Percentiles rank a stretch among this genome's conserved stretches.
phyloP scores from a whole-genome alignment of 2,329 filamentous ascomycete species.

The Lasiodiplodia theobromae region DNA sequence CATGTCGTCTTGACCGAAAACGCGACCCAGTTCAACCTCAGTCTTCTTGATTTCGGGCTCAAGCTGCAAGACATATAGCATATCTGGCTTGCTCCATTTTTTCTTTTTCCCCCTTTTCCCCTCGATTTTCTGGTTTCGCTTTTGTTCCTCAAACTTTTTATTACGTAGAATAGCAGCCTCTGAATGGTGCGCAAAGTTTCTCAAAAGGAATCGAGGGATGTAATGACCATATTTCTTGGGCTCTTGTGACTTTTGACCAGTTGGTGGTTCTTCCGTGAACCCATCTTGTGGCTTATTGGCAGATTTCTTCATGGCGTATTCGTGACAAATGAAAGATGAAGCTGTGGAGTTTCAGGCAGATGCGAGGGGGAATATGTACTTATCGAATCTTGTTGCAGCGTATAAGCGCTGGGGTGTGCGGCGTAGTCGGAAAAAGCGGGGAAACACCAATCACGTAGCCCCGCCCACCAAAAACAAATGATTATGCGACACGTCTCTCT shows the following conservation, averaged over 20 bases:
- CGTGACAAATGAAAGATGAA: background rate
- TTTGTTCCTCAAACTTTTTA: background rate
- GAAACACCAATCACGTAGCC: background rate
- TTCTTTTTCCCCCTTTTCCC: background rate
- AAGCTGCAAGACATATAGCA: background rate
- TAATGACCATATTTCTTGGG: conserved; percentile 43
- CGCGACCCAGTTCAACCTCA: conserved; percentile 35
- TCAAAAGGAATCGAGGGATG: conserved; percentile 46
- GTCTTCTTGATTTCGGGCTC: conserved; percentile 3
- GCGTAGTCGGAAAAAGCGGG: background rate
- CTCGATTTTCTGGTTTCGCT: background rate
- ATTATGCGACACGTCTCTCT: background rate
- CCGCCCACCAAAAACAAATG: background rate
- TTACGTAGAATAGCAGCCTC: conserved; percentile 15
- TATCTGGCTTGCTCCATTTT: conserved; percentile 2
- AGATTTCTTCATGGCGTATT: background rate
- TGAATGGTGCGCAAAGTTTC: conserved; percentile 40
- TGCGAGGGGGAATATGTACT: background rate
- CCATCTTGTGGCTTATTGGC: background rate
- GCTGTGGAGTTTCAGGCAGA: background rate
- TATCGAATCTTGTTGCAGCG: background rate
- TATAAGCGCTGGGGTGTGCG: background rate
- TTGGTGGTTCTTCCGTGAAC: background rate
- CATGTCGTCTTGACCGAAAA: conserved; percentile 43
- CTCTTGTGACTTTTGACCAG: background rate